Evolutionary conservation across 1,139 yeast genomes (phyloP).

Genomic region (Scheffersomyces cryptocercus): DNA sequence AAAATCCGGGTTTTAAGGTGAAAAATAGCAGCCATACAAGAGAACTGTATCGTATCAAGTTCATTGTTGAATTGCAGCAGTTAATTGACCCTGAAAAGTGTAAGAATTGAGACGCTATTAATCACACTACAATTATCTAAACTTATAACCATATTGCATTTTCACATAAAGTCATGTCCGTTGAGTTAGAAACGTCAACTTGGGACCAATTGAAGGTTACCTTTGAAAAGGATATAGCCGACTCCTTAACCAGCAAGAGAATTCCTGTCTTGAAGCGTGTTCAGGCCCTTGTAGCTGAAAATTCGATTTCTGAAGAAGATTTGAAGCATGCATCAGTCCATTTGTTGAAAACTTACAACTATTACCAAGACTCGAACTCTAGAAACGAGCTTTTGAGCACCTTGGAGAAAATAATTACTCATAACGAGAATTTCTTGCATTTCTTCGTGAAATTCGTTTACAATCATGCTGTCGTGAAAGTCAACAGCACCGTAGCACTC

Average conservation of each 20-base stretch:
- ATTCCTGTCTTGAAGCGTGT: constrained; percentile 27
- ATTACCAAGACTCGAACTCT: constrained; percentile 53
- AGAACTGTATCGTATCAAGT: too few species aligned
- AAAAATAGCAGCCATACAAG: too few species aligned
- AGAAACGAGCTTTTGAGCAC: constrained; percentile 40
- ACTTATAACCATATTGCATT: too few species aligned
- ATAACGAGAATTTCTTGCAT: constrained; percentile 32
- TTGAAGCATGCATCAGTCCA: constrained; percentile 21
- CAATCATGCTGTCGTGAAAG: constrained; percentile 27
- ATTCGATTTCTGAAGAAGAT: constrained; percentile 19
- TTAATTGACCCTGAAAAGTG: too few species aligned
- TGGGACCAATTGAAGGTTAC: constrained; percentile 28
- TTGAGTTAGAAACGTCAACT: constrained; percentile 4
- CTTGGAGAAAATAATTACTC: constrained; percentile 33
- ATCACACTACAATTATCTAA: too few species aligned
- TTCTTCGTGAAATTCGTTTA: constrained; percentile 38
- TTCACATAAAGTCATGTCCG: neutral
- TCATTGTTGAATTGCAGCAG: too few species aligned
- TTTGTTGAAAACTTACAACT: constrained; percentile 47
- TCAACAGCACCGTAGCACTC: constrained; percentile 43
- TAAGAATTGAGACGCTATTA: too few species aligned
- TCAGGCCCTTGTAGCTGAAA: constrained; percentile 12
- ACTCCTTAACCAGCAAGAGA: constrained; percentile 37
- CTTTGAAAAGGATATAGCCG: constrained; percentile 26
- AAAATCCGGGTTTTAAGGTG: too few species aligned